A percentile compares a stretch with the other conserved stretches of the same genome.
Evolutionary conservation across 495 filamentous ascomycete genomes (phyloP).

Genomic region (Parathielavia appendiculata): DNA sequence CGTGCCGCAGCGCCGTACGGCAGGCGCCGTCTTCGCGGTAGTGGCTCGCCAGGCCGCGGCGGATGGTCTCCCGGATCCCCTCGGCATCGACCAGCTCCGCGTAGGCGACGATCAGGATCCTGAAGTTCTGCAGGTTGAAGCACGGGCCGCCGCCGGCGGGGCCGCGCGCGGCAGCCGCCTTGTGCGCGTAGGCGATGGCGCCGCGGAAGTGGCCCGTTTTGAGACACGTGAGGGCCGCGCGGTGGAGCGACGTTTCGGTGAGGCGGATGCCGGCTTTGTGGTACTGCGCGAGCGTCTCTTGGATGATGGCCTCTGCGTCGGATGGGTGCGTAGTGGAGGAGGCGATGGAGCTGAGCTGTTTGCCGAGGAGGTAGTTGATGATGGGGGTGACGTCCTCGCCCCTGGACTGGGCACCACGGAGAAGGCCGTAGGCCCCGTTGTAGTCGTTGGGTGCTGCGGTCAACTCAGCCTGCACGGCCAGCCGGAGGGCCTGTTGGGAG

Average conservation of each 20-base stretch:
- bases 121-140: slow-evolving; percentile 39
- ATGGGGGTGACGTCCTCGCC: slow-evolving; percentile 34
- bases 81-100: slow-evolving; percentile 30
- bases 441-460: slow-evolving; percentile 14
- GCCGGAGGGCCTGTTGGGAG: slow-evolving; percentile 28
- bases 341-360: slow-evolving; percentile 21
- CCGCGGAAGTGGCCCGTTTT: slow-evolving; percentile 25
- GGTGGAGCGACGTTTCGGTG: slow-evolving; percentile 30
- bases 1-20: slow-evolving; percentile 30
- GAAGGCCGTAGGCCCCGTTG: slow-evolving; percentile 27
- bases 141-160: slow-evolving; percentile 24
- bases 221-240: slow-evolving; percentile 35
- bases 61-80: slow-evolving; percentile 33
- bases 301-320: not conserved
- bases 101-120: slow-evolving; percentile 37
- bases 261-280: slow-evolving; percentile 24
- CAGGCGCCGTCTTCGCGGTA: slow-evolving; percentile 30
- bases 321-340: not conserved
- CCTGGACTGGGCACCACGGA: slow-evolving; percentile 29
- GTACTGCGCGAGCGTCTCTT: slow-evolving; percentile 18
- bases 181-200: slow-evolving; percentile 33
- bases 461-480: slow-evolving; percentile 41
- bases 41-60: slow-evolving; percentile 24
- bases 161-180: slow-evolving; percentile 31
- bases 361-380: slow-evolving; percentile 30